A percentile compares a stretch with the other conserved stretches of the same genome.
Evolutionary conservation across 192 early-diverging fungal genomes (phyloP).

Genomic region (Thoreauomyces humboldtii): DNA sequence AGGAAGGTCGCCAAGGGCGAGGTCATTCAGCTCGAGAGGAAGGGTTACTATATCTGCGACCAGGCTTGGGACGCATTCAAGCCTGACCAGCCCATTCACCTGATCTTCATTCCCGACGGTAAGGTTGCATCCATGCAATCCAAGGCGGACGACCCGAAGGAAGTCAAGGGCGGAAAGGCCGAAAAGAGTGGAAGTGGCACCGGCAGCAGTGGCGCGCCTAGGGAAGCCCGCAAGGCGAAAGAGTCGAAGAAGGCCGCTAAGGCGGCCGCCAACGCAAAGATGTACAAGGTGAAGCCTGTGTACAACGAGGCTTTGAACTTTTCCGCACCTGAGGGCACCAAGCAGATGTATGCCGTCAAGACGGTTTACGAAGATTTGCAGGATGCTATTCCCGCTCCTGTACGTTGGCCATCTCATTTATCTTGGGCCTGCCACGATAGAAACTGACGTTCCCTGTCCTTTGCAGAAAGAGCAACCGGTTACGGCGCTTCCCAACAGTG

Average conservation of each 20-base stretch:
- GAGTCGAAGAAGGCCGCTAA: constrained; percentile 10
- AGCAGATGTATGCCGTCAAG: constrained; percentile 52
- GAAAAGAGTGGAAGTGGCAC: constrained; percentile 13
- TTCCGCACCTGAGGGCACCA: constrained; percentile 36
- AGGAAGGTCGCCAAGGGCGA: constrained; percentile 54
- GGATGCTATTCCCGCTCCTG: constrained; percentile 2
- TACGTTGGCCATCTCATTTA: no score
- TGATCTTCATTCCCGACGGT: constrained; percentile 93
- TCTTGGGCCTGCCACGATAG: no score
- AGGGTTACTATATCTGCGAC: constrained; percentile 94
- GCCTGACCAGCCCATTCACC: constrained; percentile 53
- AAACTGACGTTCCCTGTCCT: neutral
- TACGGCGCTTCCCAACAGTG: constrained; percentile 32
- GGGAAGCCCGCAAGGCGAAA: constrained; percentile 5
- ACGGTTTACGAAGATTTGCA: constrained; percentile 47
- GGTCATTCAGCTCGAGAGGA: constrained; percentile 95
- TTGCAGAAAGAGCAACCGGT: constrained; percentile 4
- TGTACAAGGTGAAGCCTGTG: constrained; percentile 42
- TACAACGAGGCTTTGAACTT: constrained; percentile 36
- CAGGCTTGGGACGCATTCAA: constrained; percentile 44
- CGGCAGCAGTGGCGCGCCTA: neutral
- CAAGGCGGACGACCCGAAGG: constrained; percentile 31
- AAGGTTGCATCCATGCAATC: constrained; percentile 59
- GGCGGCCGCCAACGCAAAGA: constrained; percentile 34
- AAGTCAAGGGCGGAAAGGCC: constrained; percentile 1